Evolutionary conservation across 257 asterid species (phyloP).

Genomic region (Osmanthus fragrans): DNA sequence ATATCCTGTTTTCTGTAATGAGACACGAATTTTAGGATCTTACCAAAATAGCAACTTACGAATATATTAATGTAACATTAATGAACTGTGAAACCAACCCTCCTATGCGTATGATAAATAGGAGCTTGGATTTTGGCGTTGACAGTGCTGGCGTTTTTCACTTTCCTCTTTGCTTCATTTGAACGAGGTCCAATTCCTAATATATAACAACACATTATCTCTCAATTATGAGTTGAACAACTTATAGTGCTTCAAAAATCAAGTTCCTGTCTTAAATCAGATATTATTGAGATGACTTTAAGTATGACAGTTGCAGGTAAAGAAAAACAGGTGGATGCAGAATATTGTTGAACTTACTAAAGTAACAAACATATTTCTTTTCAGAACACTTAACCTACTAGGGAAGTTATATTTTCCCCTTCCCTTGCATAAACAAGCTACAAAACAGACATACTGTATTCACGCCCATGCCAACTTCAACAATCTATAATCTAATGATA

Average conservation of each 20-base stretch:
- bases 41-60: neutral
- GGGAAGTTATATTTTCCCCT: neutral
- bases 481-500: neutral
- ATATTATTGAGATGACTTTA: neutral
- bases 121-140: constrained; percentile 54
- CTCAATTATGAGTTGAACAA: neutral
- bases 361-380: neutral
- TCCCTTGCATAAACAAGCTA: neutral
- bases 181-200: constrained; percentile 84
- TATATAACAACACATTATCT: neutral
- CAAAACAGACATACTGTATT: neutral
- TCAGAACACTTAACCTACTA: neutral
- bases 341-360: neutral
- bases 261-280: neutral
- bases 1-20: constrained; percentile 73
- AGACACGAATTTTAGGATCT: neutral
- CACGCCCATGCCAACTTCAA: neutral
- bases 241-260: neutral
- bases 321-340: neutral
- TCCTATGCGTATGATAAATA: constrained; percentile 77
- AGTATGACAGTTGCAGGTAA: neutral
- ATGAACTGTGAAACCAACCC: constrained; percentile 51
- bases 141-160: constrained; percentile 32
- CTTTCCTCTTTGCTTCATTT: constrained; percentile 78
- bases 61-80: neutral